Conservation (phyloP, 1,139 yeast species). For the Candida dubliniensis region DNA sequence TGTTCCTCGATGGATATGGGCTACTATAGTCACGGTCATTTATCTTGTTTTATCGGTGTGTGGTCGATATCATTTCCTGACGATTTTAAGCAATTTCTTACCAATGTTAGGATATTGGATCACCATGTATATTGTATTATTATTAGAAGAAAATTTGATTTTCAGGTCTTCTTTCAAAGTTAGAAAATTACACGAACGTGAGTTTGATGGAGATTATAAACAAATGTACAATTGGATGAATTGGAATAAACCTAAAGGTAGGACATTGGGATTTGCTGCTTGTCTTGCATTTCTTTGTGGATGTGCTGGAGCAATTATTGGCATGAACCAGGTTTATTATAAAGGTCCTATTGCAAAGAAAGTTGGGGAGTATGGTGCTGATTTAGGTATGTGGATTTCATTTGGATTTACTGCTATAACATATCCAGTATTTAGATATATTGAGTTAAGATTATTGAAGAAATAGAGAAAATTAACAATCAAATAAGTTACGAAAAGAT, state of each 20-base stretch:
- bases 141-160: constrained; percentile 70
- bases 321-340: constrained; percentile 36
- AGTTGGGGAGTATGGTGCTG: constrained; percentile 23
- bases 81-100: constrained; percentile 75
- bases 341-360: constrained; percentile 29
- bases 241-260: constrained; percentile 56
- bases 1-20: constrained; percentile 80
- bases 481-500: not conserved
- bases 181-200: constrained; percentile 51
- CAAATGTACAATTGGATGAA: constrained; percentile 57
- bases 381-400: constrained; percentile 58
- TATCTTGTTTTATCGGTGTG: constrained; percentile 69
- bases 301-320: constrained; percentile 31
- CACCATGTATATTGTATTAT: constrained; percentile 69
- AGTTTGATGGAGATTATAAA: constrained; percentile 47
- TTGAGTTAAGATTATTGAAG: constrained; percentile 54
- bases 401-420: constrained; percentile 66
- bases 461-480: constrained; percentile 1
- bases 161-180: constrained; percentile 60
- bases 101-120: constrained; percentile 96
- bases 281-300: constrained; percentile 25
- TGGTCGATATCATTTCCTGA: constrained; percentile 72
- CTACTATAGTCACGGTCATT: constrained; percentile 60
- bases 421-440: constrained; percentile 62
- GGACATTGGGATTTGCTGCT: constrained; percentile 40